Evolutionary conservation across 2,329 filamentous ascomycete genomes (phyloP).

Genomic region (Colletotrichum sp.): DNA sequence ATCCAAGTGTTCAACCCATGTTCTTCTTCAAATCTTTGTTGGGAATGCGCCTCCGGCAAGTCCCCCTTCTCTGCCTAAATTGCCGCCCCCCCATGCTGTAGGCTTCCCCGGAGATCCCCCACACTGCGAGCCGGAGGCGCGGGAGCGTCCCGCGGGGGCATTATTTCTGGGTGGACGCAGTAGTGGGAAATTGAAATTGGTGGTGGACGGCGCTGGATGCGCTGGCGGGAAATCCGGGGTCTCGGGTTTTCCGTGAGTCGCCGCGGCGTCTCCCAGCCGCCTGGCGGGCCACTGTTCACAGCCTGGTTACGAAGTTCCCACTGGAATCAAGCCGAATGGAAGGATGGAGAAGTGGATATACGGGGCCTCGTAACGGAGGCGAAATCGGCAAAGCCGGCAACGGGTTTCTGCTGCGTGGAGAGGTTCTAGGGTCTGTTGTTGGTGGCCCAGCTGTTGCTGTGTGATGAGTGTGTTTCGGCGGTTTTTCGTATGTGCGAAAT

Average conservation of each 20-base stretch:
- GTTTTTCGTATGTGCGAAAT: not conserved
- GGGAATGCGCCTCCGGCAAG: not conserved
- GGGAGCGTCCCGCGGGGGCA: not conserved
- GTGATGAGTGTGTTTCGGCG: not conserved
- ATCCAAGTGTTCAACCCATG: constrained; percentile 8
- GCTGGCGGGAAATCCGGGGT: not conserved
- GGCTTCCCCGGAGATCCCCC: constrained; percentile 17
- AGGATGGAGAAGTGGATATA: not conserved
- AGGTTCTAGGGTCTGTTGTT: not conserved
- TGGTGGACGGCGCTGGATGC: not conserved
- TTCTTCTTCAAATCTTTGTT: not conserved
- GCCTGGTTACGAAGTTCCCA: not conserved
- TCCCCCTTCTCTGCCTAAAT: not conserved
- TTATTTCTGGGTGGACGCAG: not conserved
- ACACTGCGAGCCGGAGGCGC: not conserved
- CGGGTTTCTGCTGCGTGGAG: not conserved
- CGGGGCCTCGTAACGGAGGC: not conserved
- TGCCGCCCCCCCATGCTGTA: not conserved
- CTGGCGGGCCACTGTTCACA: not conserved
- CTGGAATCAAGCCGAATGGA: not conserved
- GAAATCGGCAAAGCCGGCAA: constrained; percentile 1
- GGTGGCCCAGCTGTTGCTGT: not conserved
- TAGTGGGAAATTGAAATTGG: not conserved
- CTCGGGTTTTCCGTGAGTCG: not conserved
- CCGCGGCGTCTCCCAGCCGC: not conserved